phyloP scores from a whole-genome alignment of 495 filamentous ascomycete genomes.

The Xylaria acuta region DNA sequence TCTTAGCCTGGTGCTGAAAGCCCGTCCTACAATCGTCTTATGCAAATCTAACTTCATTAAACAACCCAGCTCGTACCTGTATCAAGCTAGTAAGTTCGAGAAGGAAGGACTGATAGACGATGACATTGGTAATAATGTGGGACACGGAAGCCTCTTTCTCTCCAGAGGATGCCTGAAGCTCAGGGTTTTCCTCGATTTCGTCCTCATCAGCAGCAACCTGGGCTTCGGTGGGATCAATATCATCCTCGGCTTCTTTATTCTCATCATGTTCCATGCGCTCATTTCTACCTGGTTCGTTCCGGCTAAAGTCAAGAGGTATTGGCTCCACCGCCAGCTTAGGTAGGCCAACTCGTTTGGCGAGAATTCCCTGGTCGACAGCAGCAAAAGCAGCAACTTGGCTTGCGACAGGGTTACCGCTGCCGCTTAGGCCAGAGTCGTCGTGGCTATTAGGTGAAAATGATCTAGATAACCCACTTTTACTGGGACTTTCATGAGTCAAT shows the following conservation, averaged over 20 bases:
- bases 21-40: constrained; percentile 31
- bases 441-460: constrained; percentile 49
- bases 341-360: constrained; percentile 53
- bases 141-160: constrained; percentile 71
- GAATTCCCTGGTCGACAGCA: constrained; percentile 60
- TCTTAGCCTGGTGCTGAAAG: constrained; percentile 1
- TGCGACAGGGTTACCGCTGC: constrained; percentile 38
- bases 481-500: constrained; percentile 38
- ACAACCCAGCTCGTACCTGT: constrained; percentile 83
- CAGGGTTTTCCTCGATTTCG: constrained; percentile 42
- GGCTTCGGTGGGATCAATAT: constrained; percentile 10
- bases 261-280: constrained; percentile 35
- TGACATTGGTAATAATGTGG: constrained; percentile 83
- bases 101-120: constrained; percentile 82
- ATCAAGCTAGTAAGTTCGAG: constrained; percentile 87
- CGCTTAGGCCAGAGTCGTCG: constrained; percentile 34
- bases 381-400: constrained; percentile 58
- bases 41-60: constrained; percentile 80
- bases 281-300: constrained; percentile 32
- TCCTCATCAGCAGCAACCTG: constrained; percentile 38
- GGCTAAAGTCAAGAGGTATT: constrained; percentile 47
- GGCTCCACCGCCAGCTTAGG: constrained; percentile 42
- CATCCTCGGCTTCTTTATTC: constrained; percentile 47
- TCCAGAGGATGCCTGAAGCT: constrained; percentile 34
- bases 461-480: constrained; percentile 35